Percentiles rank a stretch among this genome's conserved stretches.
Conservation (phyloP, 176 grass and related monocot species). For the Avena sativa region DNA sequence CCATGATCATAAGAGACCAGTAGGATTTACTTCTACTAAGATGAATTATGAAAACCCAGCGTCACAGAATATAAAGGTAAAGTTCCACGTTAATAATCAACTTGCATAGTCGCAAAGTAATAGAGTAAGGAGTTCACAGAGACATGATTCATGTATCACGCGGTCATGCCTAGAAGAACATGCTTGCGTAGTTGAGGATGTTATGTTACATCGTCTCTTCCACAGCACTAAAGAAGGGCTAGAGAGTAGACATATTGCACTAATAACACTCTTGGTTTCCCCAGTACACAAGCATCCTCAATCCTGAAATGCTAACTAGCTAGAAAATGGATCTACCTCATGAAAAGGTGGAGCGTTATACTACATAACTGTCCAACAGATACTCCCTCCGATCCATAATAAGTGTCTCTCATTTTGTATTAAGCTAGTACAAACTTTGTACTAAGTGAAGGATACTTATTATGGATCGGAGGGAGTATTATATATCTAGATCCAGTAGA, state of each 20-base stretch:
- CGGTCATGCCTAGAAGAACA: not conserved
- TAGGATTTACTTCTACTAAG: no score
- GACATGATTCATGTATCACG: not conserved
- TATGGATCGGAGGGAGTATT: no score
- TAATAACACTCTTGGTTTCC: not conserved
- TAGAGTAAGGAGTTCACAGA: constrained; percentile 13
- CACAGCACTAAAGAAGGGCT: not conserved
- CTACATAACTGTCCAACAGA: not conserved
- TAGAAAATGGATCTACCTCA: not conserved
- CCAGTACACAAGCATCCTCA: not conserved
- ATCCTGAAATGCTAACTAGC: not conserved
- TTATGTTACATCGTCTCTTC: not conserved
- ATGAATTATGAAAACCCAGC: no score
- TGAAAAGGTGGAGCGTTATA: not conserved
- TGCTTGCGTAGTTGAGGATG: constrained; percentile 6
- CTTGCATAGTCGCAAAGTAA: not conserved
- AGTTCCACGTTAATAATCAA: not conserved
- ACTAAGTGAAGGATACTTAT: no score
- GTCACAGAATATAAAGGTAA: no score
- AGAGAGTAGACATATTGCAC: not conserved
- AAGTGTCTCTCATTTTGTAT: no score
- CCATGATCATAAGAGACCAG: no score
- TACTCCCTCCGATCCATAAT: not conserved
- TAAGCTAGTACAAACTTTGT: no score
- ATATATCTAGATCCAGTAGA: not conserved